phyloP scores from a whole-genome alignment of 2,329 filamentous ascomycete genomes.

The Clarireedia paspali region DNA sequence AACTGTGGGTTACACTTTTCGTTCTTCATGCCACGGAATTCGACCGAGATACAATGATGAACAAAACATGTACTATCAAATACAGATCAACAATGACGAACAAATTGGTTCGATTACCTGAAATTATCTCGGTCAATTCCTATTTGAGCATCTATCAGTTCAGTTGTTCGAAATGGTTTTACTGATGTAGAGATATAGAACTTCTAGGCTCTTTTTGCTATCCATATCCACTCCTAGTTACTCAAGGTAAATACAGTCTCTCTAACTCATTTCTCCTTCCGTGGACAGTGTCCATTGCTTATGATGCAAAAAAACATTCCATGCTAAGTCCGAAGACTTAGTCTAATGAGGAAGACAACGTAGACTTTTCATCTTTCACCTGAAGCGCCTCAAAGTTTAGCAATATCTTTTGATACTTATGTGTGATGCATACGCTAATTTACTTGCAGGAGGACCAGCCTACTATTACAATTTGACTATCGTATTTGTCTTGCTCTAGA shows the following conservation, averaged over 20 bases:
- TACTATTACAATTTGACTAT: not conserved
- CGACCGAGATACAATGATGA: constrained; percentile 32
- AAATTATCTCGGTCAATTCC: constrained; percentile 10
- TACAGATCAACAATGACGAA: constrained; percentile 32
- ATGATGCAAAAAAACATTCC: constrained; percentile 63
- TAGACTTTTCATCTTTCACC: constrained; percentile 82
- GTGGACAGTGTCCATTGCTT: constrained; percentile 22
- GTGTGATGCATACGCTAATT: not conserved
- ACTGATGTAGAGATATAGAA: constrained; percentile 2
- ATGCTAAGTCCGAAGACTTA: constrained; percentile 66
- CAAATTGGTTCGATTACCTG: constrained; percentile 34
- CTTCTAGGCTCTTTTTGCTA: not conserved
- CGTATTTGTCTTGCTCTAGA: not conserved
- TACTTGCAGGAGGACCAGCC: not conserved
- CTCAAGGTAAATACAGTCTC: constrained; percentile 1
- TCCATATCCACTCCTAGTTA: not conserved
- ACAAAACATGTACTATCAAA: constrained; percentile 39
- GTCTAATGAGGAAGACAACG: constrained; percentile 54
- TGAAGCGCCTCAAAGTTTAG: constrained; percentile 41
- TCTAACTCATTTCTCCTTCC: not conserved
- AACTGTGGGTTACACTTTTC: constrained; percentile 22
- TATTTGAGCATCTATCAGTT: not conserved
- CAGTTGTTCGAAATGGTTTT: not conserved
- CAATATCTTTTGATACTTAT: not conserved
- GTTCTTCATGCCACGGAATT: not conserved